Evolutionary conservation across 2,329 filamentous ascomycete species (phyloP).

Genomic region (Nigrospora osmanthi): DNA sequence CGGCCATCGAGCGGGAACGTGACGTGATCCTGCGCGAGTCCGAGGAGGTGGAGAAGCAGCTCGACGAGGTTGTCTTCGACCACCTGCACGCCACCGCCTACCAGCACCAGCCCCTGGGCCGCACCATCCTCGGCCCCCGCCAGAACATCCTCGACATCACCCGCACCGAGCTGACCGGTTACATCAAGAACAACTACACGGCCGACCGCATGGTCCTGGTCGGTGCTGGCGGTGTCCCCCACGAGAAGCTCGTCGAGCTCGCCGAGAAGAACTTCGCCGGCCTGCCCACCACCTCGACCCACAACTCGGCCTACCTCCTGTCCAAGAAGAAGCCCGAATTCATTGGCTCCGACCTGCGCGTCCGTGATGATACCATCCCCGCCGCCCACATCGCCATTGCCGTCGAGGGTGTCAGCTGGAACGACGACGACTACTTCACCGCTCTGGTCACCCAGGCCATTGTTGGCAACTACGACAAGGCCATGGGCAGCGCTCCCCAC

Average conservation of each 20-base stretch:
- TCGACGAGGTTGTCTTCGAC: conserved; percentile 99
- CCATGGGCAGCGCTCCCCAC: conserved; percentile 95
- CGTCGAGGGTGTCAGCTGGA: conserved; percentile 99
- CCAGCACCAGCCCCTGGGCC: conserved; percentile 91
- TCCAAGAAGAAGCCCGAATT: conserved; percentile 91
- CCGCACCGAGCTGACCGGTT: conserved; percentile 81
- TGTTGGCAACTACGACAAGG: conserved; percentile 98
- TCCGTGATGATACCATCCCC: conserved; percentile 92
- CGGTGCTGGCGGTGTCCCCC: conserved; percentile 86
- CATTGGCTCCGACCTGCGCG: conserved; percentile 88
- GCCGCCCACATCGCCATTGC: conserved; percentile 97
- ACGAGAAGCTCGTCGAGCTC: conserved; percentile 88
- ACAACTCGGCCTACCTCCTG: conserved; percentile 65
- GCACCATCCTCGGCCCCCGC: conserved; percentile 94
- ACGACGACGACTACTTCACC: conserved; percentile 98
- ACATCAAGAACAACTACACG: conserved; percentile 99
- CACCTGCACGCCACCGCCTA: conserved; percentile 97
- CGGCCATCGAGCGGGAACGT: conserved; percentile 92
- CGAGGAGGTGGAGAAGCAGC: conserved; percentile 99
- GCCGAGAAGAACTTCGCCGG: conserved; percentile 91
- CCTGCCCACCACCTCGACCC: conserved; percentile 68
- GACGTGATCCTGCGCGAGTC: conserved; percentile 98
- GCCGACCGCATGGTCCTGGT: conserved; percentile 99
- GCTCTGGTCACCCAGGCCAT: conserved; percentile 96
- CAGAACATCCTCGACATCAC: conserved; percentile 98